Evolutionary conservation across 106 monocot species (phyloP).

Genomic region (Triglochin maritima): DNA sequence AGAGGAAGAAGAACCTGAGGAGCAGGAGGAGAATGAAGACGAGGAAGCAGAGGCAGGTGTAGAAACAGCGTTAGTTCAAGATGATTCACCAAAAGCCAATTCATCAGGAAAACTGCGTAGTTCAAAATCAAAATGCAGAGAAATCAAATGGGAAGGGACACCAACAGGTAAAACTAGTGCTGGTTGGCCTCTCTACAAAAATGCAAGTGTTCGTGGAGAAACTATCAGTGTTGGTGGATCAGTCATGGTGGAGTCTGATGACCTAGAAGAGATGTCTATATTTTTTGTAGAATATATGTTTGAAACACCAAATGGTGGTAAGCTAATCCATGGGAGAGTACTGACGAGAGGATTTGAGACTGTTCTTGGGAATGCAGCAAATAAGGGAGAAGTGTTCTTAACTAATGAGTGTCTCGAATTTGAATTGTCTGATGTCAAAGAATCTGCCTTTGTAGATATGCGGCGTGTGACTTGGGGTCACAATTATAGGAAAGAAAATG

Average conservation of each 20-base stretch:
- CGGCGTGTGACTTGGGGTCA: constrained; percentile 57
- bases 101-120: constrained; percentile 16
- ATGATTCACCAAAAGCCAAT: constrained; percentile 23
- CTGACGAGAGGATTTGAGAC: constrained; percentile 55
- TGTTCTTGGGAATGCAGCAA: constrained; percentile 84
- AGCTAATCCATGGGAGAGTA: constrained; percentile 78
- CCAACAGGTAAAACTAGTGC: constrained; percentile 32
- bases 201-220: constrained; percentile 47
- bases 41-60: constrained; percentile 48
- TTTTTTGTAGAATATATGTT: constrained; percentile 75
- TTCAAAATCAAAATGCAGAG: constrained; percentile 22
- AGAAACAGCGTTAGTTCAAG: constrained; percentile 14
- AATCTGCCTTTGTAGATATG: constrained; percentile 48
- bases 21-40: constrained; percentile 75
- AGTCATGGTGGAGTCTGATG: constrained; percentile 47
- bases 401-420: constrained; percentile 75
- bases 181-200: constrained; percentile 57
- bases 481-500: constrained; percentile 50
- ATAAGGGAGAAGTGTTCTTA: constrained; percentile 85
- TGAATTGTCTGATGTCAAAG: constrained; percentile 61
- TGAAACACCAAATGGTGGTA: constrained; percentile 47
- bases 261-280: constrained; percentile 27
- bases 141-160: constrained; percentile 54
- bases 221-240: constrained; percentile 37
- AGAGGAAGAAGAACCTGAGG: constrained; percentile 42